Percentiles rank a stretch among this genome's conserved stretches.
These are phyloP conservation scores for Kwoniella dendrophila DNA, from an alignment of 768 basidiomycete species.

Conservation along the genomic window DNA sequence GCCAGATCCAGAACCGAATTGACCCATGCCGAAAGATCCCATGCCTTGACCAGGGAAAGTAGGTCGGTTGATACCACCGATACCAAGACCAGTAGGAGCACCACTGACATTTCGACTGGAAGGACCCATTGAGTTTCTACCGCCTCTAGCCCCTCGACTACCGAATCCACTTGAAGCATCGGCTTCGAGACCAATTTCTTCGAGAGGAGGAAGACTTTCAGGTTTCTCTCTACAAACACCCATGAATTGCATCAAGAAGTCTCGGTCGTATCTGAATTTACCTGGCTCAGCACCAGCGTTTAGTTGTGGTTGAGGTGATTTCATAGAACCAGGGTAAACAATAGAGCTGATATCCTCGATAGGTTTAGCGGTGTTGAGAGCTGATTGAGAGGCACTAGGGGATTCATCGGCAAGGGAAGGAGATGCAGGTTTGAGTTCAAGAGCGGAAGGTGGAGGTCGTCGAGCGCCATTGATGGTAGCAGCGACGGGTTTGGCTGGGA, in stretches of 20 bases:
- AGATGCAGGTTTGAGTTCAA: conserved; percentile 41
- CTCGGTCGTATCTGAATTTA: conserved; percentile 96
- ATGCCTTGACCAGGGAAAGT: conserved; percentile 46
- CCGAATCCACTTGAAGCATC: conserved; percentile 62
- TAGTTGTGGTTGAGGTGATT: conserved; percentile 79
- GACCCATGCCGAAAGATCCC: conserved; percentile 50
- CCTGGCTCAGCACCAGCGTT: conserved; percentile 81
- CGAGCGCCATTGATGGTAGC: conserved; percentile 24
- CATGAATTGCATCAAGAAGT: conserved; percentile 98
- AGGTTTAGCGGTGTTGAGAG: conserved; percentile 74
- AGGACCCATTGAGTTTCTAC: conserved; percentile 48
- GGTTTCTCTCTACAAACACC: conserved; percentile 91
- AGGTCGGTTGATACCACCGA: conserved; percentile 51
- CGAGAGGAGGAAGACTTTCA: conserved; percentile 81
- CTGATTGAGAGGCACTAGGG: conserved; percentile 47
- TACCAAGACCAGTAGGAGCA: conserved; percentile 60
- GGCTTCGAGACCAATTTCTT: conserved; percentile 87
- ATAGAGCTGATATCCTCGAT: conserved; percentile 80
- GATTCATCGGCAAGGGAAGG: conserved; percentile 32
- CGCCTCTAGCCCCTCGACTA: conserved; percentile 61
- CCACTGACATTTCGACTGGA: conserved; percentile 53
- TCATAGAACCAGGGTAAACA: conserved; percentile 78
- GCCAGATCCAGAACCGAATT: conserved; percentile 46
- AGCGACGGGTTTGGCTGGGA: conserved; percentile 50
- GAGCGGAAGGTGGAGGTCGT: conserved; percentile 35